Evolutionary conservation across 495 filamentous ascomycete species (phyloP), one percentile per base, ranked within the genome.

Genomic region (Xeromyces bisporus): DNA sequence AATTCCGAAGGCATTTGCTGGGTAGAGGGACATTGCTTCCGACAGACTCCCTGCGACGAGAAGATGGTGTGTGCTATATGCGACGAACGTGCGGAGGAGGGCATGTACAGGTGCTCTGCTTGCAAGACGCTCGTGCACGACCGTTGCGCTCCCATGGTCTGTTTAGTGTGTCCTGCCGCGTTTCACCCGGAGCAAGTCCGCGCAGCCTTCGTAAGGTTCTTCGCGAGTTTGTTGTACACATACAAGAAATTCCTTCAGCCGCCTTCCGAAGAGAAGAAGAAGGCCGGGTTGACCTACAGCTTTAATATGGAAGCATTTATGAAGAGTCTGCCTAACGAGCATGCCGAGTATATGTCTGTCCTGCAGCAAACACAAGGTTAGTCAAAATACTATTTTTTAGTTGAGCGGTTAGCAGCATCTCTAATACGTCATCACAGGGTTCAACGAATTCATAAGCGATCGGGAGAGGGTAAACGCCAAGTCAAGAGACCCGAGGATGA

Each of bases 401-500:
- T 13, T 14, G 14, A 14, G 5, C 3, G 14, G 26, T n/a, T n/a
- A n/a, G n/a, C n/a, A n/a, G n/a, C n/a, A n/a, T n/a, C n/a, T n/a
- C n/a, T n/a, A n/a, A n/a, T n/a, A n/a, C n/a, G n/a, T n/a, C n/a
- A n/a, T n/a, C n/a, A 12, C 29, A 87, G 85, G 67, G 10, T 94
- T 97, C 54, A 93, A 92, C 47, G 84, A 94, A 53, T 97, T 96
- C 47, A 87, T 94, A 44, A 82, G 91, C 47, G 82, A 92, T 29
- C 74, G 89, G 18, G 89, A 97, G 50, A 35, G 53, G 21, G 42
- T 48, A 1, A 59, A 48, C 10, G 55, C 60, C 17, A 61, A 58
- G 31, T 36, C 44, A 13, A 69, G 66, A 27, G 69, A 76, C 35
- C 77, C 84, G 2, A 41, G 65, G 6, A 80, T 96, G 47, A 73